Evolutionary conservation across 106 monocot species (phyloP).

Genomic region (Triglochin maritima): DNA sequence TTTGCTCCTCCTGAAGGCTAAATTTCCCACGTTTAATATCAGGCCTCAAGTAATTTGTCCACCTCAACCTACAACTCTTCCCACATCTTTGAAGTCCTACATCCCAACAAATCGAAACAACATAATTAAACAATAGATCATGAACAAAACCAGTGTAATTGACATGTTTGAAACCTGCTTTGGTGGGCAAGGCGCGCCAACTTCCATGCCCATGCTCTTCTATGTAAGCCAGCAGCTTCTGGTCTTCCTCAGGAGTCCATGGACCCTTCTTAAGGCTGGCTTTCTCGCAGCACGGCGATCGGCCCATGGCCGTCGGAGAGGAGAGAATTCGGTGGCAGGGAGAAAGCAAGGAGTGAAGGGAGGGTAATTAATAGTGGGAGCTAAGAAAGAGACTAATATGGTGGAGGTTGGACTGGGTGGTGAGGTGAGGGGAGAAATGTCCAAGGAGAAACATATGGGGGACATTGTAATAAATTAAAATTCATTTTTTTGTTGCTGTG

Average conservation of each 20-base stretch:
- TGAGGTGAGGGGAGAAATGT: no score
- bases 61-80: constrained; percentile 23
- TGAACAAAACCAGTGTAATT: not conserved
- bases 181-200: constrained; percentile 18
- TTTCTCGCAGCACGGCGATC: constrained; percentile 15
- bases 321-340: not conserved
- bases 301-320: constrained; percentile 6
- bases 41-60: constrained; percentile 23
- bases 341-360: not conserved
- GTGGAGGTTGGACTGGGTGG: no score
- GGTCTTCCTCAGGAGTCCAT: constrained; percentile 23
- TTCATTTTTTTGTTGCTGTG: no score
- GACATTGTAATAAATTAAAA: no score
- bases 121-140: not conserved
- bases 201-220: constrained; percentile 16
- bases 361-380: not conserved
- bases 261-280: constrained; percentile 16
- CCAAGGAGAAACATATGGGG: no score
- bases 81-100: constrained; percentile 62
- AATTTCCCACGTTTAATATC: constrained; percentile 41
- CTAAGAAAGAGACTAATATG: no score
- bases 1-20: constrained; percentile 55
- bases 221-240: constrained; percentile 16
- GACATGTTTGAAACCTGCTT: constrained; percentile 8
- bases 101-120: not conserved